Evolutionary conservation across 345 rosid species (phyloP), one percentile per base, ranked within the genome.

Genomic region (Pugionium dolabratum): DNA sequence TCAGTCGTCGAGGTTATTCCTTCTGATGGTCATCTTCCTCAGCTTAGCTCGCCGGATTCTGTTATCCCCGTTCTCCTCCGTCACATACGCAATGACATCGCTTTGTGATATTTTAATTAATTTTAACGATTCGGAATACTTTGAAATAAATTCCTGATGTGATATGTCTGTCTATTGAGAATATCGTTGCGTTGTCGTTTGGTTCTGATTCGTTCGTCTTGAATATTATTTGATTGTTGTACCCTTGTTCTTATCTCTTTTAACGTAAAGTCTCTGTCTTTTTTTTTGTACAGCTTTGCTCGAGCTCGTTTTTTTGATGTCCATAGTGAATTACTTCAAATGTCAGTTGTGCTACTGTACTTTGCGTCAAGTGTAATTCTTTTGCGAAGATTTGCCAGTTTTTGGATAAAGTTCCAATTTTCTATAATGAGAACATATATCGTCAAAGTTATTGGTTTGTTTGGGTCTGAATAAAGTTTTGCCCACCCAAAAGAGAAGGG

Each of bases 21-120:
- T 4, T 76, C 88, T 1, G 97, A 93, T 7, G 98, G 98, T 11
- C 98, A 93, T 57, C 83, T 93, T 62, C 98, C 98, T 2, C 98
- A 93, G 76, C 75, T 93, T 70, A 93, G 98, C 85, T 84, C 96
- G 6, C 98, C 98, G 32, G 98, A 87, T 45, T 27, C 54, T 30
- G 88, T 85, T 11, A 73, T 93, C 43, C 98, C 96, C 4, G 87
- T 87, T 31, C 47, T 90, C 7, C 81, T 89, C 3, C 81, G 82
- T 78, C 98, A 93, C 58, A 90, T 93, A 46, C 87, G 79, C 11
- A 43, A 72, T 9, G 76, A 87, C 63, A 83, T 92, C 43, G 79
- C 79, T 1, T 41, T 53, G 25, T 85, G 69, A 77, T 11, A 9
- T 62, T 45, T 25, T 36, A 36, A 25, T 55, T 9, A 49, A 53